Conservation (phyloP, 2,329 filamentous ascomycete species). For the Penicillium sp. region DNA sequence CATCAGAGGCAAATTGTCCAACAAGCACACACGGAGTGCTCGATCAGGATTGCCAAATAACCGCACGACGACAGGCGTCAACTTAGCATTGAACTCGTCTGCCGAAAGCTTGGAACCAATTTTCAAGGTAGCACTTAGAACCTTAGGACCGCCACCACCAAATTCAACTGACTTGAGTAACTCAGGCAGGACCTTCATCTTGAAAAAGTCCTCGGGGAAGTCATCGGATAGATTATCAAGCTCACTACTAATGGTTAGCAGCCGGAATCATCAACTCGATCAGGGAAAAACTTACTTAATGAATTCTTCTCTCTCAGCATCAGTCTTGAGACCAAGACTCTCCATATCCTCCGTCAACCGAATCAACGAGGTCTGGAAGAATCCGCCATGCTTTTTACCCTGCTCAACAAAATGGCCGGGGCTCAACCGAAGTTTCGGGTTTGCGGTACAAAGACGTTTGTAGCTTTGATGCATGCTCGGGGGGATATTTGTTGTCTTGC, state of each 20-base stretch:
- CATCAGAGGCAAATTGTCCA: slow-evolving; percentile 87
- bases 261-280: neutral
- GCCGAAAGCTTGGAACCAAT: slow-evolving; percentile 83
- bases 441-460: slow-evolving; percentile 82
- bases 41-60: slow-evolving; percentile 90
- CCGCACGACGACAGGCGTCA: slow-evolving; percentile 83
- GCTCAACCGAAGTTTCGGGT: slow-evolving; percentile 84
- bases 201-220: slow-evolving; percentile 97
- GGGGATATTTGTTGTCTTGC: slow-evolving; percentile 83
- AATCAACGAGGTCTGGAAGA: slow-evolving; percentile 92
- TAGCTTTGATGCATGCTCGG: slow-evolving; percentile 88
- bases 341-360: slow-evolving; percentile 91
- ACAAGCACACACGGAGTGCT: slow-evolving; percentile 83
- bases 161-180: slow-evolving; percentile 99
- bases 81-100: slow-evolving; percentile 83
- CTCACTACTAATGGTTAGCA: slow-evolving; percentile 53
- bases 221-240: slow-evolving; percentile 86
- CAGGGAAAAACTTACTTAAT: slow-evolving; percentile 59
- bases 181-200: slow-evolving; percentile 93
- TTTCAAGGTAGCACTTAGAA: slow-evolving; percentile 84
- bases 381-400: slow-evolving; percentile 75
- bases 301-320: slow-evolving; percentile 81
- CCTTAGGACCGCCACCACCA: slow-evolving; percentile 89
- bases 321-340: slow-evolving; percentile 83
- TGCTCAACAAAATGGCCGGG: slow-evolving; percentile 87